Evolutionary conservation across 495 filamentous ascomycete genomes (phyloP).

Genomic region (Daldinia concentrica): DNA sequence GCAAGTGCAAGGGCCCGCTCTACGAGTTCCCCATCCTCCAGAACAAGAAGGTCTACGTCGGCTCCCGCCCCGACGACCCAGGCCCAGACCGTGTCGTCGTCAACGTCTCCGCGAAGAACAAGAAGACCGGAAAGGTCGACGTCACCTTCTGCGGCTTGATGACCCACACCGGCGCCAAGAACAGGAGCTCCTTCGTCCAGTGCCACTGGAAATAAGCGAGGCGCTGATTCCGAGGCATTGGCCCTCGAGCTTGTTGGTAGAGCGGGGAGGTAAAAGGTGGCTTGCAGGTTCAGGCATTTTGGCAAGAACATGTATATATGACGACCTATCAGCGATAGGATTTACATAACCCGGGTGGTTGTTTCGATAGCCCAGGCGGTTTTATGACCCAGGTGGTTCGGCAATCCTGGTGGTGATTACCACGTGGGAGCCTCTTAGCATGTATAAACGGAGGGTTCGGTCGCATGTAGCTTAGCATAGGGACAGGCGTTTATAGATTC

Average conservation of each 20-base stretch:
- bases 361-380: neutral
- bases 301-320: neutral
- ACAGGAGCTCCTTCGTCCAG: constrained; percentile 28
- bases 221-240: neutral
- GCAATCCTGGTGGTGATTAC: neutral
- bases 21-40: constrained; percentile 46
- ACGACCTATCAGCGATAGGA: neutral
- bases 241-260: neutral
- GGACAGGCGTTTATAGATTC: neutral
- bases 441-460: neutral
- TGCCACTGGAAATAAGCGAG: constrained; percentile 26
- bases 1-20: constrained; percentile 24
- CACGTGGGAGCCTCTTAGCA: neutral
- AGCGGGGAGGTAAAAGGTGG: neutral
- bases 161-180: constrained; percentile 43
- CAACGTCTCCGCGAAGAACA: constrained; percentile 27
- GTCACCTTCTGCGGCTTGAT: constrained; percentile 35
- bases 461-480: constrained; percentile 1
- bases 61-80: constrained; percentile 8
- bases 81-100: constrained; percentile 40
- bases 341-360: neutral
- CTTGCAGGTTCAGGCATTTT: neutral
- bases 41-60: constrained; percentile 20
- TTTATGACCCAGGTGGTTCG: neutral
- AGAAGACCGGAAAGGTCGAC: constrained; percentile 16